Evolutionary conservation across 1,139 yeast genomes (phyloP).

Genomic region (Suhomyces ambrosiae): DNA sequence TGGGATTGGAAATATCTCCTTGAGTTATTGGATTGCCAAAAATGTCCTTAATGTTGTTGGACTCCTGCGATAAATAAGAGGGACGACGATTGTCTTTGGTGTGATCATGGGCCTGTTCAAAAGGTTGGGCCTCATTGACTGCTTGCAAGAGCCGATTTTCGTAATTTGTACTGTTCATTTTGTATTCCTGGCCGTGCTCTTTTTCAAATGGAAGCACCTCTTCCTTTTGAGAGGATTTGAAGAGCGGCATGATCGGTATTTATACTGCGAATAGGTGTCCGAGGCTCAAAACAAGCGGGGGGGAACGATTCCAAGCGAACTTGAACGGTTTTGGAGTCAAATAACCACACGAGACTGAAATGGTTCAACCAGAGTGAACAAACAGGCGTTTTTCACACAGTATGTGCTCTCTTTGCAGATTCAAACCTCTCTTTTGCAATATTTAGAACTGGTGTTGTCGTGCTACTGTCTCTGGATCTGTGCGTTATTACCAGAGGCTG

Average conservation of each 20-base stretch:
- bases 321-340: no score
- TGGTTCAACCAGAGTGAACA: no score
- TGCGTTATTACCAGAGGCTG: background rate
- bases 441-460: no score
- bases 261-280: conserved; percentile 7
- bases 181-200: conserved; percentile 31
- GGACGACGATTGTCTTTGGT: conserved; percentile 37
- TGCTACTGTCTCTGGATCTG: no score
- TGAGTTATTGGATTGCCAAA: conserved; percentile 76
- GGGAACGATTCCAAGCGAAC: no score
- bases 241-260: conserved; percentile 12
- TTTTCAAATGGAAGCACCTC: conserved; percentile 10
- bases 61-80: conserved; percentile 27
- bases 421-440: no score
- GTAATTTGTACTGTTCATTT: conserved; percentile 62
- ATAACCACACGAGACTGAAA: no score
- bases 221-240: conserved; percentile 4
- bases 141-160: conserved; percentile 75
- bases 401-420: no score
- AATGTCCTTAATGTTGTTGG: conserved; percentile 63
- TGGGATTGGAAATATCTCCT: conserved; percentile 89
- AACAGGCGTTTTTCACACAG: no score
- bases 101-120: conserved; percentile 67
- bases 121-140: conserved; percentile 94
- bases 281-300: conserved; percentile 12